Percentiles rank a stretch among this genome's conserved stretches.
phyloP scores from a whole-genome alignment of 202 grass and related monocot genomes.

The Schoenoplectus tabernaemontani region DNA sequence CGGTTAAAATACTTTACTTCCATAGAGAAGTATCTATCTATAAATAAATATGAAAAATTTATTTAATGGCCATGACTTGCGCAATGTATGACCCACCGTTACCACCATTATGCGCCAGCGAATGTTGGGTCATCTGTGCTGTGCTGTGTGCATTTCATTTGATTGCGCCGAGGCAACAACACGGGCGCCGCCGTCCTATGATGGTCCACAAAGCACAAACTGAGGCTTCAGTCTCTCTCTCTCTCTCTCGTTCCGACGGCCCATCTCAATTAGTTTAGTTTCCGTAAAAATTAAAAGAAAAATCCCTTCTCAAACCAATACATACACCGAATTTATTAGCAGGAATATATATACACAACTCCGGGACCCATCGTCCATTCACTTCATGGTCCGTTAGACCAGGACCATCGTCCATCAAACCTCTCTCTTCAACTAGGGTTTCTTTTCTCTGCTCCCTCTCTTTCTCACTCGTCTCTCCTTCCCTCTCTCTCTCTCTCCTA shows the following conservation, averaged over 20 bases:
- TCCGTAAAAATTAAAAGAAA: no score
- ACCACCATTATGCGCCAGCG: background rate
- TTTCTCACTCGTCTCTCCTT: background rate
- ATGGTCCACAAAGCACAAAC: background rate
- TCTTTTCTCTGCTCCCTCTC: conserved; percentile 14
- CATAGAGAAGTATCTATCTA: background rate
- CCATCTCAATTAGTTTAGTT: background rate
- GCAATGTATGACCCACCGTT: background rate
- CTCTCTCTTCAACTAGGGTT: conserved; percentile 51
- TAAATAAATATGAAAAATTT: background rate
- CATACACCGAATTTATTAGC: background rate
- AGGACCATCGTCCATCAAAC: background rate
- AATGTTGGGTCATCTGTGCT: background rate
- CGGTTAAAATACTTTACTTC: no score
- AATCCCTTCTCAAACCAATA: background rate
- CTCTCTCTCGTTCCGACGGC: background rate
- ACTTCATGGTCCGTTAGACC: background rate
- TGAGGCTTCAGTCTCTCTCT: background rate
- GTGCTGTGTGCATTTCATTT: background rate
- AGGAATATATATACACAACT: background rate
- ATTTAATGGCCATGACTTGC: no score
- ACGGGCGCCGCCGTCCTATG: background rate
- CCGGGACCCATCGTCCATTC: background rate
- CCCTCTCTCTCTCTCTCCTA: conserved; percentile 20
- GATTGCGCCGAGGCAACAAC: background rate